Evolutionary conservation across 805 yeast genomes (phyloP).

Genomic region (Millerago galiae): DNA sequence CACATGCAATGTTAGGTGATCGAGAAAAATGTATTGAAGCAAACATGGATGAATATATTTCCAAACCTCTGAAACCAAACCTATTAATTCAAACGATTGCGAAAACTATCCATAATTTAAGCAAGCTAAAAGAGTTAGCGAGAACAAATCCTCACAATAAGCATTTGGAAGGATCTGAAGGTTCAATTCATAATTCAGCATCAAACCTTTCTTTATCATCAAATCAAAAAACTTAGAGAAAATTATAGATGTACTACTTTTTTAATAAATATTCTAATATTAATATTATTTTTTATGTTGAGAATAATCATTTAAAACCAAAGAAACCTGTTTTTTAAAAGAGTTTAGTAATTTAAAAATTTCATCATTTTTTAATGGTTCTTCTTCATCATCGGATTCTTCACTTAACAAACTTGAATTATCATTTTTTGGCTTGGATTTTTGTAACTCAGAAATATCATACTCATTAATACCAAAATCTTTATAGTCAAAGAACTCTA

Average conservation of each 20-base stretch:
- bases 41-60: conserved; percentile 48
- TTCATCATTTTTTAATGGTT: conserved; percentile 1
- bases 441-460: conserved; percentile 38
- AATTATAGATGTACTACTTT: too few relatives aligned
- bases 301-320: conserved; percentile 1
- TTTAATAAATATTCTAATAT: too few relatives aligned
- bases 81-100: conserved; percentile 75
- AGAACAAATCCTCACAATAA: conserved; percentile 16
- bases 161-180: conserved; percentile 10
- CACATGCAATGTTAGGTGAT: conserved; percentile 89
- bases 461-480: conserved; percentile 45
- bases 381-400: neutral
- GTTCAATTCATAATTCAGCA: too few relatives aligned
- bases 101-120: conserved; percentile 69
- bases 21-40: conserved; percentile 37
- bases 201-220: too few relatives aligned
- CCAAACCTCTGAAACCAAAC: conserved; percentile 47
- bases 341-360: conserved; percentile 1
- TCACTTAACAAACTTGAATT: conserved; percentile 1
- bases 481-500: conserved; percentile 34
- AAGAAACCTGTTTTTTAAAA: conserved; percentile 1
- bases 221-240: too few relatives aligned
- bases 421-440: conserved; percentile 12
- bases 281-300: neutral
- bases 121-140: conserved; percentile 51